Evolutionary conservation across 495 filamentous ascomycete species (phyloP).

Genomic region (Neurospora hispaniola): DNA sequence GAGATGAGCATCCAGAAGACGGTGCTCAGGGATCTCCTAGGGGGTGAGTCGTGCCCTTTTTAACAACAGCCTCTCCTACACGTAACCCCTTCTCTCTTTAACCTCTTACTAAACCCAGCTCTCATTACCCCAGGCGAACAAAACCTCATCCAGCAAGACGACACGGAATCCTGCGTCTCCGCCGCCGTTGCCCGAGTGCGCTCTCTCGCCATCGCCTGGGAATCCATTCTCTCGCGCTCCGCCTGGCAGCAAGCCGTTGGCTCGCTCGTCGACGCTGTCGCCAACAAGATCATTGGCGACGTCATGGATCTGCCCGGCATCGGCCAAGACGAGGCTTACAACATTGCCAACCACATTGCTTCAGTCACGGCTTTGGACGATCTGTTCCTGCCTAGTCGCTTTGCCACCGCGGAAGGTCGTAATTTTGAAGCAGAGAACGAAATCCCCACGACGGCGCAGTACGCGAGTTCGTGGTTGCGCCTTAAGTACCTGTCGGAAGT

Average conservation of each 20-base stretch:
- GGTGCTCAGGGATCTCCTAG: slow-evolving; percentile 73
- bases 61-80: slow-evolving; percentile 9
- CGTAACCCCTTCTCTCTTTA: neutral
- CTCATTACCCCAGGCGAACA: slow-evolving; percentile 26
- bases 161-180: slow-evolving; percentile 61
- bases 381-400: slow-evolving; percentile 54
- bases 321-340: slow-evolving; percentile 74
- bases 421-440: slow-evolving; percentile 9
- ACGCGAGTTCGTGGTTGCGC: slow-evolving; percentile 74
- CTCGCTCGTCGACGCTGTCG: slow-evolving; percentile 66
- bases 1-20: slow-evolving; percentile 83
- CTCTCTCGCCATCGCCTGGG: slow-evolving; percentile 63
- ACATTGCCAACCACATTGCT: slow-evolving; percentile 59
- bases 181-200: slow-evolving; percentile 57
- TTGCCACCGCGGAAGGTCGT: neutral
- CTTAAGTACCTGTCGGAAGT: slow-evolving; percentile 86
- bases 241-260: slow-evolving; percentile 79
- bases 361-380: slow-evolving; percentile 63
- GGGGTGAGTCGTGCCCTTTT: slow-evolving; percentile 42
- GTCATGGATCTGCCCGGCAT: slow-evolving; percentile 82
- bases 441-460: slow-evolving; percentile 63
- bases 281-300: slow-evolving; percentile 72
- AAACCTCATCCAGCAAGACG: slow-evolving; percentile 41
- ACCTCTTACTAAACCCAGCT: neutral
- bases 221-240: slow-evolving; percentile 66